These are phyloP conservation scores for Parascedosporium putredinis DNA, from an alignment of 2,329 filamentous ascomycete species.

Conservation along the genomic window DNA sequence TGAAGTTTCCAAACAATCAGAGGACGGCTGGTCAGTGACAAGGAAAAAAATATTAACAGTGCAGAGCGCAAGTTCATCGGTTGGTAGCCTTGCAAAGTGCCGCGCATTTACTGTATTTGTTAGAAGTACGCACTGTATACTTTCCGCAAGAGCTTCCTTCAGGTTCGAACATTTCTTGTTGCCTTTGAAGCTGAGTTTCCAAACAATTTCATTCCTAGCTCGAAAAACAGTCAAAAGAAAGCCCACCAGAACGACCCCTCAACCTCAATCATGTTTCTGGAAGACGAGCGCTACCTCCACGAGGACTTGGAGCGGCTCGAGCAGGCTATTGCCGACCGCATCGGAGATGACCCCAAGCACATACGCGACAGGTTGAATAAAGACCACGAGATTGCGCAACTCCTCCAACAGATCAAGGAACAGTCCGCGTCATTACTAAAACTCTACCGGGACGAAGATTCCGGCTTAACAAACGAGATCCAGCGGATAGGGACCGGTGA, in stretches of 20 bases:
- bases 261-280: conserved; percentile 57
- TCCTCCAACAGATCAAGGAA: conserved; percentile 76
- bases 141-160: background rate
- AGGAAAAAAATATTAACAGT: background rate
- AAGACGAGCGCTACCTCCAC: conserved; percentile 88
- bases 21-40: no score
- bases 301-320: conserved; percentile 96
- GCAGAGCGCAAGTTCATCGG: no score
- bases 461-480: conserved; percentile 65
- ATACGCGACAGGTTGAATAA: conserved; percentile 80
- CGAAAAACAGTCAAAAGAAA: no score
- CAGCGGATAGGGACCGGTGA: conserved; percentile 77
- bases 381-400: conserved; percentile 83
- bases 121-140: background rate
- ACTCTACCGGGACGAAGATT: conserved; percentile 74
- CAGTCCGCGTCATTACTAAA: conserved; percentile 73
- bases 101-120: background rate
- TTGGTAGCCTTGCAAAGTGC: background rate
- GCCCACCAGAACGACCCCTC: background rate
- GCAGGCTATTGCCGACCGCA: conserved; percentile 82
- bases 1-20: no score
- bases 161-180: background rate
- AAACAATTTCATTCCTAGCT: background rate
- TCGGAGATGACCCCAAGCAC: conserved; percentile 79
- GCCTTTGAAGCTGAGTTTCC: background rate